Evolutionary conservation across 208 protist species (phyloP), one percentile per base, ranked within the genome.

Genomic region (Blastocrithidia nonstop): DNA sequence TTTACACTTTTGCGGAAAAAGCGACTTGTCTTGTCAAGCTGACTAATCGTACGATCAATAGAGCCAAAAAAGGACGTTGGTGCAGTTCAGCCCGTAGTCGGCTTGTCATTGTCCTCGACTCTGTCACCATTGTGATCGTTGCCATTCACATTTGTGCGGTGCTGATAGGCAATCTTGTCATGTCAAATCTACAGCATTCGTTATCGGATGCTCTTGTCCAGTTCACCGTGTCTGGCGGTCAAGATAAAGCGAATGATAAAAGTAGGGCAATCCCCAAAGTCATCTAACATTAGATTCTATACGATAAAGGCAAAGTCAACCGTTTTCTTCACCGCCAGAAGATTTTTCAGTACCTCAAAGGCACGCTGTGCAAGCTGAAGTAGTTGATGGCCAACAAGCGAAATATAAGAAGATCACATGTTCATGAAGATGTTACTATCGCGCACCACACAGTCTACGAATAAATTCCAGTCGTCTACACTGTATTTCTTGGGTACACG

Each of bases 261-360:
- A 2, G 75, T 82, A 8, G 83, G 83, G 41, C 67, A 85, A 55
- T 92, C 83, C 21, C 76, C 83, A 57, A 88, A 92, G 56, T 80
- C 64, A 33, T 87, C 75, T 8, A 92, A 57, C 21, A 92, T 53
- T 20, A 66, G 61, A 28, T 79, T 59, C 40, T 83, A 71, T 7
- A 92, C 40, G 15, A 87, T 54, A 45, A 75, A 88, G 17, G 67
- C 58, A 38, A 92, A 78, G 45, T 88, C 77, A 0, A 79, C 75
- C 0, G 59, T 53, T 35, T 84, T 88, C 31, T 60, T 61, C 17
- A 83, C 67, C 11, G 57, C 47, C 16, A 86, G 59, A 47, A 92
- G 70, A 37, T 51, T 56, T 47, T 66, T 74, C 20, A 68, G 37
- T 8, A 84, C 25, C 40, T 81, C 64, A 17, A 92, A 33, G 20